Evolutionary conservation across 352 stramenopile genomes (phyloP).

Genomic region (Phytophthora macrochlamydospora): DNA sequence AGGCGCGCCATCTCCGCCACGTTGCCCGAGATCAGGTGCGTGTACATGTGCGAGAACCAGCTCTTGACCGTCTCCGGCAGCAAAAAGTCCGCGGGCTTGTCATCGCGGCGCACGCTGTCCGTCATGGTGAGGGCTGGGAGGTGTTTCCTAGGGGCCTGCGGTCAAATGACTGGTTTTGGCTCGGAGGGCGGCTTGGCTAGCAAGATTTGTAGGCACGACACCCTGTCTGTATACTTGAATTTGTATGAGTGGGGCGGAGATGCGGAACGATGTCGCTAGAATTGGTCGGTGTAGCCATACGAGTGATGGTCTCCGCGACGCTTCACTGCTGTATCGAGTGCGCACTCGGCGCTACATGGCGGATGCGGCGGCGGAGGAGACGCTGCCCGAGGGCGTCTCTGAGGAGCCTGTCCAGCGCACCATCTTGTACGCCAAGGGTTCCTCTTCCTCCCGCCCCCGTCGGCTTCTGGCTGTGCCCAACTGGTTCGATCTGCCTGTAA

Average conservation of each 20-base stretch:
- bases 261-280: too few species aligned
- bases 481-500: conserved; percentile 73
- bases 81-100: conserved; percentile 89
- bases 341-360: not conserved
- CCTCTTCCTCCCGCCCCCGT: conserved; percentile 16
- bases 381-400: not conserved
- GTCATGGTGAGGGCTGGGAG: conserved; percentile 29
- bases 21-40: conserved; percentile 83
- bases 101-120: conserved; percentile 64
- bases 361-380: not conserved
- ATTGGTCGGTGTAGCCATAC: too few species aligned
- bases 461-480: conserved; percentile 39
- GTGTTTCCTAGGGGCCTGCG: not conserved
- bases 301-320: conserved; percentile 15
- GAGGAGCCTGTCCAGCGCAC: conserved; percentile 24
- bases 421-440: conserved; percentile 41
- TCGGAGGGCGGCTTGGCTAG: conserved; percentile 19
- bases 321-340: not conserved
- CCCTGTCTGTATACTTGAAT: conserved; percentile 15
- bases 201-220: conserved; percentile 34
- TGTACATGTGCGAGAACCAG: conserved; percentile 91
- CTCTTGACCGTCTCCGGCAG: conserved; percentile 88
- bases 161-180: conserved; percentile 63
- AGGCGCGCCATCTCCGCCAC: conserved; percentile 82
- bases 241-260: not conserved